Evolutionary conservation across 306 rosid genomes (phyloP), one percentile per base, ranked within the genome.

Genomic region (Ochetophila trinervis): DNA sequence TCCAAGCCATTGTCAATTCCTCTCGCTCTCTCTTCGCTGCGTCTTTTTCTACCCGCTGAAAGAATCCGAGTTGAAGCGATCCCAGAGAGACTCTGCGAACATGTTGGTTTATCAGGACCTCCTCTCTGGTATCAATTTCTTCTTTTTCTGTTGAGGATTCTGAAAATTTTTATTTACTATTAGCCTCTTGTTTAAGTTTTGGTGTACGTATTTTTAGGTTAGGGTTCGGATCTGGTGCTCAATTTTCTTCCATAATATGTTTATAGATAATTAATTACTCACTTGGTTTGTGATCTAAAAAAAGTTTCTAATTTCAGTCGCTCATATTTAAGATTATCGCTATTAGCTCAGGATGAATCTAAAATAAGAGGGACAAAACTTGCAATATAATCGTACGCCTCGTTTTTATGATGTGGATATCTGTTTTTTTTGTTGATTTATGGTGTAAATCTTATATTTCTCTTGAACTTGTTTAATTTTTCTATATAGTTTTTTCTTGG

Each of bases 71-170:
- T 57, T 8, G 66, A 70, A 63, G 57, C 80, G 78, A 72, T 73
- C 84, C 68, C 83, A 63, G 79, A 55, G 74, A 17, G 62, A 47
- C 4, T 9, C 57, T 6, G 69, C 78, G 53, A 85, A 3, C 75
- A 88, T 88, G 95, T 75, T 88, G 87, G 86, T 85, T 53, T 88
- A 83, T 74, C 91, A 85, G 70, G 89, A 88, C 68, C 84, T 81
- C 49, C 69, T 85, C 63, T 18, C 80, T 0, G 91, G 95, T 85
- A 76, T 12, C 6, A 10, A 53, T 34, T 48, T 20, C 37, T 8
- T n/a, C n/a, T n/a, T n/a, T n/a, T n/a, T n/a, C 0, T 45, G 6
- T 35, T n/a, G 15, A 2, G 18, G 30, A 21, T 23, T 7, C 17
- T 6, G 56, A 14, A 30, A 6, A 1, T 0, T 24, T 19, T 6